Evolutionary conservation across 108 stramenopile species (phyloP).

Genomic region (Pseudonitzschia delicatissima): DNA sequence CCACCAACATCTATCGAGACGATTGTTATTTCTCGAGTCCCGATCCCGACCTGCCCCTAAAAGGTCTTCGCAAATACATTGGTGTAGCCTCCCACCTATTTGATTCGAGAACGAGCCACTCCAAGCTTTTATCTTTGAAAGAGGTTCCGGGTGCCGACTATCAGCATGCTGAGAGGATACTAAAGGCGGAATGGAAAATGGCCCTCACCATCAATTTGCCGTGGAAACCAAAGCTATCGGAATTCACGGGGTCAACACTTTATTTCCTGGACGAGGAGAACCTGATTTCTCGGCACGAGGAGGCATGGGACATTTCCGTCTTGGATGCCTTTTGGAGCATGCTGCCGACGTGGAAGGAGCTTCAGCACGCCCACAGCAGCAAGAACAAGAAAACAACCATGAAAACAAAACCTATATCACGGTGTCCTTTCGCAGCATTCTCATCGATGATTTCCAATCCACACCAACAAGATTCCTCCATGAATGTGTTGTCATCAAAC

Average conservation of each 20-base stretch:
- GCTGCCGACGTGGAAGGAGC: not conserved
- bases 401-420: no score
- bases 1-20: constrained; percentile 50
- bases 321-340: not conserved
- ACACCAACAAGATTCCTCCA: no score
- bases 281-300: constrained; percentile 59
- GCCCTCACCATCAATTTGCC: constrained; percentile 54
- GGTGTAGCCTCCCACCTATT: constrained; percentile 53
- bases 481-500: no score
- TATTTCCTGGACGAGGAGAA: constrained; percentile 69
- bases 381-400: no score
- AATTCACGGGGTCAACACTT: constrained; percentile 60
- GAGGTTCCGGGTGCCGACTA: constrained; percentile 4
- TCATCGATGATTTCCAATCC: no score
- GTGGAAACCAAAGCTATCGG: constrained; percentile 66
- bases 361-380: not conserved
- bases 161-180: not conserved
- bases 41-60: constrained; percentile 74
- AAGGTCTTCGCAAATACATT: constrained; percentile 63
- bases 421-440: no score
- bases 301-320: constrained; percentile 68
- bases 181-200: constrained; percentile 60
- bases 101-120: constrained; percentile 34
- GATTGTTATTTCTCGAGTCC: constrained; percentile 59
- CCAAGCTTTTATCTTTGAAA: constrained; percentile 28